Evolutionary conservation across 352 stramenopile species (phyloP), one percentile per base, ranked within the genome.

Genomic region (Phytophthora pseudosyringae): DNA sequence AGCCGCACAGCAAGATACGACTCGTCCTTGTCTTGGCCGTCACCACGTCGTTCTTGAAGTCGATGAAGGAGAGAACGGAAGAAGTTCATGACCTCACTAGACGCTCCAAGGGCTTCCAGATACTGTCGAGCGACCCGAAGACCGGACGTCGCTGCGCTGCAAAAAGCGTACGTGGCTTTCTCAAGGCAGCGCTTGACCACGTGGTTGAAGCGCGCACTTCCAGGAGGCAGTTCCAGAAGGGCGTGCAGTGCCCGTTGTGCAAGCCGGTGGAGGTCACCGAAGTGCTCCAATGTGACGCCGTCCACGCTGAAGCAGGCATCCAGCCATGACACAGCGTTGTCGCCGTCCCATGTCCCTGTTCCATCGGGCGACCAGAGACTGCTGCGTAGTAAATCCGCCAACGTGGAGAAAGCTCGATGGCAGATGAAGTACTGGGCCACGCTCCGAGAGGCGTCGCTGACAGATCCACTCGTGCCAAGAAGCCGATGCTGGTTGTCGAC

Each of bases 281-380:
- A 79, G 32, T 89, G 71, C 3, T 56, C n/a, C 13, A 78, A 71
- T 1, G 10, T 35, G 3, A 48, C 13, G 13, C 59, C 44, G 3
- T 88, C 74, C 0, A 89, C 59, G 8, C 71, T 70, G 16, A 89
- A 89, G 50, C 80, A 89, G 18, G 88, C 71, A 26, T 92, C 83
- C 2, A 92, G 46, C 81, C 83, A 90, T 29, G 62, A n/a, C 18
- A 55, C 15, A 29, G 61, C 16, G 69, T 25, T 53, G 29, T 64
- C 65, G 50, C 53, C 53, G 36, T 62, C 46, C 64, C 55, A 70
- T 12, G 39, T 56, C 29, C 16, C 43, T 8, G 46, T 64, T 21
- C 41, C 52, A 12, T 59, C 40, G 32, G 46, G 26, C 3, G 35
- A 46, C 21, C 54, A 44, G 16, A 62, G 52, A 63, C 55, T 77